A percentile compares a stretch with the other conserved stretches of the same genome.
Conservation (phyloP, 805 yeast species). For the Zygosaccharomyces rouxii region DNA sequence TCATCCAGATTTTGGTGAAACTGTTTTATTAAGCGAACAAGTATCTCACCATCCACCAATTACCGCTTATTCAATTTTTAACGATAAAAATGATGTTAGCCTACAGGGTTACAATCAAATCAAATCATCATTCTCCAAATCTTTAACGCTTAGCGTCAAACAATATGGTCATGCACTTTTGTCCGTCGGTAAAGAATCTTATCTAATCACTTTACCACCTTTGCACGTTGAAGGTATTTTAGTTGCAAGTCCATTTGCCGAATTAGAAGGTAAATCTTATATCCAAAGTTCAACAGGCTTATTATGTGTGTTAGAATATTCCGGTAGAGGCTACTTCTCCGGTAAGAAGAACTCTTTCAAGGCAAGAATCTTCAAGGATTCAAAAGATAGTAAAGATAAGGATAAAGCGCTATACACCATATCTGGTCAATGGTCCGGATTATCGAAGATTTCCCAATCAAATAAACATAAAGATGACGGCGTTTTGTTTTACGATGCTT, state of each 20-base stretch:
- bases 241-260: conserved; percentile 90
- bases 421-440: conserved; percentile 88
- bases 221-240: conserved; percentile 91
- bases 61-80: conserved; percentile 83
- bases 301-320: conserved; percentile 65
- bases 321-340: conserved; percentile 91
- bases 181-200: conserved; percentile 60
- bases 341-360: conserved; percentile 94
- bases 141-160: conserved; percentile 74
- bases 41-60: conserved; percentile 97
- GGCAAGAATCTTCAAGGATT: conserved; percentile 66
- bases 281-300: conserved; percentile 82
- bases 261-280: conserved; percentile 81
- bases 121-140: conserved; percentile 74
- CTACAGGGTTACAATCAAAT: conserved; percentile 89
- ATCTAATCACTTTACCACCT: conserved; percentile 85
- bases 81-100: conserved; percentile 61
- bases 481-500: conserved; percentile 62
- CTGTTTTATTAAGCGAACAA: conserved; percentile 80
- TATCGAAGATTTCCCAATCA: conserved; percentile 61
- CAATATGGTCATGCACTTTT: conserved; percentile 90
- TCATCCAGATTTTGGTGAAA: conserved; percentile 61
- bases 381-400: conserved; percentile 45
- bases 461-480: conserved; percentile 35
- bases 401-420: conserved; percentile 73